Base-by-base conservation (phyloP, 2,329 filamentous ascomycete species). In the Cladosporium colombiae region DNA sequence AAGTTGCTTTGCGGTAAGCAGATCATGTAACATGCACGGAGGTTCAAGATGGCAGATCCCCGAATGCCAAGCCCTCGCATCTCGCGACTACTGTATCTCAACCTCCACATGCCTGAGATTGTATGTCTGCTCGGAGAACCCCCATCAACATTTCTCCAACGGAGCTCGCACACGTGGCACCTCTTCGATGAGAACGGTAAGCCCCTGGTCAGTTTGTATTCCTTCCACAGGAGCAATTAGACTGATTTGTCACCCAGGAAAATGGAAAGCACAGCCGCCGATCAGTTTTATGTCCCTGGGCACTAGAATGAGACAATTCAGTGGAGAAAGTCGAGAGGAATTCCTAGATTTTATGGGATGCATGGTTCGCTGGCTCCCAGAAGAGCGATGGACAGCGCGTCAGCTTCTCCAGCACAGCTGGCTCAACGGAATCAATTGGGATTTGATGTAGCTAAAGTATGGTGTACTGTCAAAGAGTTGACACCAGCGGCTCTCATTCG, bases 281-380 rank as follows among this genome's bases (percentile, higher is more conserved):
- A 2, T 55, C 18, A 33, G 8, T 5, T 5, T 29, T 5, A 8
- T 55, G 18, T 18, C 27, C 5, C 2, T 55, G 18, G 27, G 14
- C 0, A 33, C 10, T 5, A 18, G 52, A 2, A 11, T 18, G 11
- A 55, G 3, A 33, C 2, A 21, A 1, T 13, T 11, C n/a, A 46
- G 10, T 11, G n/a, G 40, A 46, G 5, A 11, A 13, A 46, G 40
- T 46, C 40, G n/a, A 46, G 40, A 46, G 11, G n/a, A 29, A 55
- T 55, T 21, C 33, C 18, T 40, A 44, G 27, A 61, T 31, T 61
- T 61, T 13, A 25, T 61, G 27, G 13, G 14, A 5, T 49, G 14
- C 3, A 61, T 61, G 58, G 27, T 61, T 46, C 27, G 29, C 40
- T 61, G 58, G 58, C 27, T 49, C 3, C 58, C 58, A 11, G 58